A percentile compares a stretch with the other conserved stretches of the same genome.
Evolutionary conservation across 1,139 yeast genomes (phyloP).

Genomic region (Nadsonia starkeyi-henricii): DNA sequence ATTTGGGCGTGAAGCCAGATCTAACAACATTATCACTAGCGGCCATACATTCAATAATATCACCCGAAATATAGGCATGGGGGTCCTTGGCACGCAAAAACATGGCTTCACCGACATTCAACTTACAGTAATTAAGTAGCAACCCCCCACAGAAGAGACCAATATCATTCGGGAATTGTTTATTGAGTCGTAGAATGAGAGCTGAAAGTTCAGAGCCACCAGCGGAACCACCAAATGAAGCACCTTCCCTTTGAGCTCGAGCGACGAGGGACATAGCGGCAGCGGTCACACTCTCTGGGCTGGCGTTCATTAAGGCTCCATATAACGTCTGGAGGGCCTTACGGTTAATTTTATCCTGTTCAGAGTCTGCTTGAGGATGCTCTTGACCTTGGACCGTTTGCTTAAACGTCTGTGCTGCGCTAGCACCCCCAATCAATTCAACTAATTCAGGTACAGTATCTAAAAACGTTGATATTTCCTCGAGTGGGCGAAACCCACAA

Average conservation of each 20-base stretch:
- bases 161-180: constrained; percentile 83
- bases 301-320: constrained; percentile 68
- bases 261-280: constrained; percentile 49
- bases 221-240: constrained; percentile 22
- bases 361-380: constrained; percentile 36
- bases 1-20: constrained; percentile 97
- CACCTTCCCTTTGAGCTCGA: constrained; percentile 35
- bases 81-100: constrained; percentile 95
- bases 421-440: constrained; percentile 51
- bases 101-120: constrained; percentile 91
- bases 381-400: constrained; percentile 27
- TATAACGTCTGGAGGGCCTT: constrained; percentile 60
- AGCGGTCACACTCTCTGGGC: constrained; percentile 43
- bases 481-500: constrained; percentile 92
- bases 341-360: constrained; percentile 31
- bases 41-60: constrained; percentile 98
- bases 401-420: constrained; percentile 36
- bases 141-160: constrained; percentile 95
- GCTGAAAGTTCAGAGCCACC: constrained; percentile 44
- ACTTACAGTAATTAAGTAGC: constrained; percentile 71
- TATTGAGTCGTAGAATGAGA: constrained; percentile 59
- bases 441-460: constrained; percentile 60
- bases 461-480: constrained; percentile 55
- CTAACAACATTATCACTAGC: constrained; percentile 96
- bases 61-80: constrained; percentile 93